These are phyloP conservation scores for Oryza brachyantha DNA, from an alignment of 176 grass and related monocot species.

Conservation along the genomic window DNA sequence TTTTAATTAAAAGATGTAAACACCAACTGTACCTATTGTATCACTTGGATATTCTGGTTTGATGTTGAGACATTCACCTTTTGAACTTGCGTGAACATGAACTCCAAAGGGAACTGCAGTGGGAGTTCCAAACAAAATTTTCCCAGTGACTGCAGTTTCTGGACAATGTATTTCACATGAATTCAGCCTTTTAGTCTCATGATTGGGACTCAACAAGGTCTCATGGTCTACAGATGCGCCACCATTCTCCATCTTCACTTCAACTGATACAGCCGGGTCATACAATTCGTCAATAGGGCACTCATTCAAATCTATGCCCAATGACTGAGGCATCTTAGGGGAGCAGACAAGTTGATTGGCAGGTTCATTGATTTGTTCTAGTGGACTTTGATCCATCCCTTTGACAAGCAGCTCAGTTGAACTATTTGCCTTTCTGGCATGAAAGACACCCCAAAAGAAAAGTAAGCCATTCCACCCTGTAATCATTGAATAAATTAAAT, in stretches of 20 bases:
- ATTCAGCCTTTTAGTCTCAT: constrained; percentile 28
- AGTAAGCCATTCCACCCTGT: constrained; percentile 91
- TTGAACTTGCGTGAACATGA: constrained; percentile 14
- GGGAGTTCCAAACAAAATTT: constrained; percentile 17
- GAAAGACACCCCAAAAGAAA: constrained; percentile 91
- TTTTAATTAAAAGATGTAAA: constrained; percentile 25
- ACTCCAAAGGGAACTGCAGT: constrained; percentile 8
- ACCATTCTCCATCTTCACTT: constrained; percentile 32
- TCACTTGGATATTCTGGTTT: constrained; percentile 25
- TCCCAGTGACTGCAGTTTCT: neutral
- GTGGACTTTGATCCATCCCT: constrained; percentile 16
- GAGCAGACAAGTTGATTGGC: constrained; percentile 30
- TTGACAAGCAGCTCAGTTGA: constrained; percentile 21
- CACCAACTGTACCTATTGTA: constrained; percentile 55
- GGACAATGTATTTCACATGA: constrained; percentile 23
- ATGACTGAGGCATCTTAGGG: constrained; percentile 45
- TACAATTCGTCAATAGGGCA: constrained; percentile 54
- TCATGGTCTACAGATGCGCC: constrained; percentile 29
- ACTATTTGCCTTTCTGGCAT: constrained; percentile 38
- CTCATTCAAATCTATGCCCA: constrained; percentile 63
- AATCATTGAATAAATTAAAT: constrained; percentile 41
- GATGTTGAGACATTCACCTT: constrained; percentile 5
- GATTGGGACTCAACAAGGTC: constrained; percentile 16
- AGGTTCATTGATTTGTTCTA: constrained; percentile 20
- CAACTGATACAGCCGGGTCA: constrained; percentile 27